Base-by-base conservation (phyloP, 306 rosid species). In the Malus fusca region DNA sequence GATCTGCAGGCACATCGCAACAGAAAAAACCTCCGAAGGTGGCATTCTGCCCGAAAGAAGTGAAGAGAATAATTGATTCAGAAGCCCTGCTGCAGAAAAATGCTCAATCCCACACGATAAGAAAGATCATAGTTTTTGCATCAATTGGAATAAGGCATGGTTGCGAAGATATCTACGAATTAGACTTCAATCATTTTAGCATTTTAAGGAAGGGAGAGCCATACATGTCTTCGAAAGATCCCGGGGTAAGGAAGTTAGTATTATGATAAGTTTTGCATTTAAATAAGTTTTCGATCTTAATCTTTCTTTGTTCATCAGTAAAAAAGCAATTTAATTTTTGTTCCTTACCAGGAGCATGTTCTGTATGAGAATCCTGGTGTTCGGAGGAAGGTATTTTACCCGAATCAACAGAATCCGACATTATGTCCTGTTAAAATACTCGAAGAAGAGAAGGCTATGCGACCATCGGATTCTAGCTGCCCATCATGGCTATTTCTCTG, bases 401-500 rank as follows among this genome's bases (percentile, higher is more conserved):
- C 90, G 42, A 89, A 93, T 61, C 42, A 77, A 77, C 79, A 88
- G 76, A 87, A 88, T 19, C 88, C 82, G 2, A 82, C 76, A 46
- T 74, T 93, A 63, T 93, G 97, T 75, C 98, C 96, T 30, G 88
- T 91, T 80, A 92, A 82, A 79, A 83, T 91, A 78, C 92, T 93
- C 7, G 91, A 85, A 77, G 96, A 93, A 80, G 98, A 93, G 85
- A 91, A 80, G 71, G 69, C 79, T 65, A 93, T 93, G 98, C 93
- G 98, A 58, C 96, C 97, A 59, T 89, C 83, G 17, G 97, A 89
- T 85, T 71, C 83, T 58, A 82, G 79, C 74, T 91, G 97, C 69
- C 98, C 96, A 75, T 93, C 98, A 56, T 85, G 86, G 86, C 83
- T 93, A 70, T 93, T 93, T 89, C 86, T 93, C 81, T 93, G 98